Percentiles rank a stretch among this genome's conserved stretches.
Conservation (phyloP, 140 eudicot species). For the Anethum foeniculum region DNA sequence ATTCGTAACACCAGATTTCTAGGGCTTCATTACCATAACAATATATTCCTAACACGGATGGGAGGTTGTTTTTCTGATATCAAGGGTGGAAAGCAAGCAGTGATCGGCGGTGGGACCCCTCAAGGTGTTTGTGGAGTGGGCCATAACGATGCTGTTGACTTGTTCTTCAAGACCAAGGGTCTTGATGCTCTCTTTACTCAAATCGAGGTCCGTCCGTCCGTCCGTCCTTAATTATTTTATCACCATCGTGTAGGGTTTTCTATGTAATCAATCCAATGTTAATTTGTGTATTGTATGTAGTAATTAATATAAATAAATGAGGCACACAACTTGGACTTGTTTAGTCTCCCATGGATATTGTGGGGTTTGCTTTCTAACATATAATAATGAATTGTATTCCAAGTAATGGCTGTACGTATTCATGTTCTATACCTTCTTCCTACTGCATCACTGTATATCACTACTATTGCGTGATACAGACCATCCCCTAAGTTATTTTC, state of each 20-base stretch:
- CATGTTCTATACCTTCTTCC: no score
- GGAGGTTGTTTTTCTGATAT: conserved; percentile 78
- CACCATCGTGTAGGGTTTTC: no score
- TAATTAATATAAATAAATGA: no score
- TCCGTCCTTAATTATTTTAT: background rate
- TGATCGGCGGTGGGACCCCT: conserved; percentile 23
- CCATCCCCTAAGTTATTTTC: no score
- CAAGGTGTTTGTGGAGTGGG: conserved; percentile 10
- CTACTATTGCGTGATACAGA: no score
- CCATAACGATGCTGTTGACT: conserved; percentile 66
- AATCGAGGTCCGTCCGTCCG: conserved; percentile 67
- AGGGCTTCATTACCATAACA: background rate
- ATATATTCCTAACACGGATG: conserved; percentile 22
- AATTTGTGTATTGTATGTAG: no score
- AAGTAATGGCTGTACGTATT: background rate
- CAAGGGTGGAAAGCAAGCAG: conserved; percentile 65
- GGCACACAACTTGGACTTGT: background rate
- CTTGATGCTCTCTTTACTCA: conserved; percentile 54
- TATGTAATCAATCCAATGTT: no score
- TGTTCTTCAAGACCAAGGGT: conserved; percentile 48
- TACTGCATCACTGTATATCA: no score
- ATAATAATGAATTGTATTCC: background rate
- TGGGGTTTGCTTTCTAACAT: background rate
- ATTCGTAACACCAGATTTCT: background rate
- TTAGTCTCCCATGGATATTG: background rate